Evolutionary conservation across 2,329 filamentous ascomycete species (phyloP), one percentile per base, ranked within the genome.

Genomic region (Pseudopithomyces chartarum): DNA sequence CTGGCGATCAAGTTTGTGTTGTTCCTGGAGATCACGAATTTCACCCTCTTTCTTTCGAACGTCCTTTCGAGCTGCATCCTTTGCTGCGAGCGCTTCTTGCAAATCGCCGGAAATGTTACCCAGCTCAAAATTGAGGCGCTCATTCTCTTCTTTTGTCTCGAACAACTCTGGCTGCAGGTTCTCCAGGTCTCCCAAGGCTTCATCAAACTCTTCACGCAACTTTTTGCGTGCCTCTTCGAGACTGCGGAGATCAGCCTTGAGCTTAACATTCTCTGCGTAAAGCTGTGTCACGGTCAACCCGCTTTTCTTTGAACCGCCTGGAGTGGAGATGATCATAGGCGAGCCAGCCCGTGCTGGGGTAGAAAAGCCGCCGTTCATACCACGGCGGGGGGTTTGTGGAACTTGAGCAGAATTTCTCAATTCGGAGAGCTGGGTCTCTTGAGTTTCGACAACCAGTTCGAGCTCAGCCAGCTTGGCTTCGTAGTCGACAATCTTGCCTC

Each of bases 91-190:
- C 56, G 91, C 89, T 49, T 91, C 87, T 59, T 97, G 91, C 8
- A 96, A 87, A 22, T 97, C 84, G 60, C 89, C 85, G 0, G 93
- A 96, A 71, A 78, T 77, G 60, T 95, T 90, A 33, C 91, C 84
- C 36, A 96, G 88, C 64, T 97, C 92, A 56, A 85, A 84, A 56
- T 93, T 87, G 2, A 98, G 83, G 32, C 90, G 87, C 52, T 91
- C 88, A 60, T 93, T 88, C 66, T 98, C 93, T 13, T 86, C 84
- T 46, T 90, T 88, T 17, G 96, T 80, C 64, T 98, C 93, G 59
- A 96, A 88, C 29, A 97, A 86, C 69, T 97, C 92, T 0, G 95
- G 95, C 23, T 89, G 88, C 73, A 91, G 93, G 22, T 88, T 88
- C 73, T 99, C 93, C 36, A 98, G 79, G 56, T 93, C 89, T 36